Percentiles rank a stretch among this genome's conserved stretches.
Evolutionary conservation across 108 stramenopile genomes (phyloP).

Genomic region (Skeletonema tropicum): DNA sequence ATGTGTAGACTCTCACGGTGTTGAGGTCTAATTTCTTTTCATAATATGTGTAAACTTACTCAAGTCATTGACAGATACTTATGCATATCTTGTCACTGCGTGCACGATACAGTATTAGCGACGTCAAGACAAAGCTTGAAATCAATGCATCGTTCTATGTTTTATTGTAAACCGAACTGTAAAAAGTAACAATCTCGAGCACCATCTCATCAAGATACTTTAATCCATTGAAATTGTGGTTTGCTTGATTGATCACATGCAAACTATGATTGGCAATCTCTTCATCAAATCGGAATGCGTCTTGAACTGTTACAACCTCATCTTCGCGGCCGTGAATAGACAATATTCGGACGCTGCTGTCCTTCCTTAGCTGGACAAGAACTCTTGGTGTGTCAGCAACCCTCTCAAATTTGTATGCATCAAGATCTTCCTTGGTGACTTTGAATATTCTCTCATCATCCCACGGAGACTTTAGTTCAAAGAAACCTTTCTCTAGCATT

Average conservation of each 20-base stretch:
- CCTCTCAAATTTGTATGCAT: background rate
- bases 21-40: background rate
- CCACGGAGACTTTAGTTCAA: constrained; percentile 4
- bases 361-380: background rate
- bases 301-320: constrained; percentile 14
- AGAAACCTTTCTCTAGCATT: constrained; percentile 17
- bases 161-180: background rate
- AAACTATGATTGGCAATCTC: constrained; percentile 34
- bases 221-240: constrained; percentile 53
- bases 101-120: no score
- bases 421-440: constrained; percentile 22
- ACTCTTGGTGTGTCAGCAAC: background rate
- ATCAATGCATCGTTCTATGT: background rate
- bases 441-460: constrained; percentile 17
- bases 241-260: constrained; percentile 33
- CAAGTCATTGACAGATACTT: background rate
- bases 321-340: constrained; percentile 45
- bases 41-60: background rate
- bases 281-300: constrained; percentile 31
- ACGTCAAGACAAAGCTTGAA: background rate
- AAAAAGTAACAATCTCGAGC: background rate
- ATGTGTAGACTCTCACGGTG: background rate
- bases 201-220: constrained; percentile 25
- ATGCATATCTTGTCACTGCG: background rate
- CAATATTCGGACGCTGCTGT: constrained; percentile 14